Base-by-base conservation (phyloP, 2,329 filamentous ascomycete species). In the Neopestalotiopsis clavispora region DNA sequence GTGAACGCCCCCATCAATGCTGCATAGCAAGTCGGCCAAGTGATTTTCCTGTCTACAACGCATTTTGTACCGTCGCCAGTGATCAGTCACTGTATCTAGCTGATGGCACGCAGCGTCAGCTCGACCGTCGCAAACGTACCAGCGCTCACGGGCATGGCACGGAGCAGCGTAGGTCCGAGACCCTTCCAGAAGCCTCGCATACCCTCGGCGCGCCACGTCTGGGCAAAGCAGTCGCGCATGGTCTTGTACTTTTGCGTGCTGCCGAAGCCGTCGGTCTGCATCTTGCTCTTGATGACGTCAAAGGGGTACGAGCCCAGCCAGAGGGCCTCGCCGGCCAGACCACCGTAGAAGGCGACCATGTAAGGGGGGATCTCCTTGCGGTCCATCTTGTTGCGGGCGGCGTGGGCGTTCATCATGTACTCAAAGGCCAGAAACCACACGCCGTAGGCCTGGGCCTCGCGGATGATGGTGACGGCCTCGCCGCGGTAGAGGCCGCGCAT, bases 261-360 rank as follows among this genome's bases (percentile, higher is more conserved):
- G 4, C 93, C 94, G 78, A 98, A 96, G 0, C 93, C 95, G 82
- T 99, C 96, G 69, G 92, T 97, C 88, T 99, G 96, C 95, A 98
- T 98, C 89, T 97, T 98, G 83, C 94, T 97, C 92, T 99, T 99
- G 82, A 99, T 83, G 34, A 99, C 95, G 82, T 99, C 96, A 73
- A 99, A 92, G 28, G 96, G 96, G 83, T 99, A 99, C 78, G 94
- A 97, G 45, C 88, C 87, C 67, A 99, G 84, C 96, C 96, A 99
- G 68, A 99, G 87, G 66, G 91, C 94, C 86, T 99, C 96, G 74
- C 96, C 96, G 0, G 96, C 96, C 56, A 99, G 81, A 59, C 96
- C 96, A 72, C 96, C 96, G 80, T 98, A 99, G 13, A 94, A 83
- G 13, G 96, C 96, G 64, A 99, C 90, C 83, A 97, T 98, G 81